These are phyloP conservation scores for Epicoccum nigrum DNA, from an alignment of 2,329 filamentous ascomycete species.

Conservation along the genomic window DNA sequence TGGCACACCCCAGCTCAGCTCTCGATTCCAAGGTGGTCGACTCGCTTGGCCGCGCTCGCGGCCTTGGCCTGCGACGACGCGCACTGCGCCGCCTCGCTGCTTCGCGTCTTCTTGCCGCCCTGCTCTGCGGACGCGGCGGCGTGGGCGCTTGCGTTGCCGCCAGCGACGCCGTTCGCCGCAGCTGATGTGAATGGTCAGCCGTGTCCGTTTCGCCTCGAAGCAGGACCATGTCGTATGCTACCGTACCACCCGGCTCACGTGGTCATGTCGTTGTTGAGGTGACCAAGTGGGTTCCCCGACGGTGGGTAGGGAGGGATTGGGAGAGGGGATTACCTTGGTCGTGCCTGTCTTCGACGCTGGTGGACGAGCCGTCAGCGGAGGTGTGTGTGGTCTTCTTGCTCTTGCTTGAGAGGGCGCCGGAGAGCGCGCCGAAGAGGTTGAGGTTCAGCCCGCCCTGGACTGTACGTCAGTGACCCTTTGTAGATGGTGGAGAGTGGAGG, in stretches of 20 bases:
- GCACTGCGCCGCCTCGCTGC: constrained; percentile 1
- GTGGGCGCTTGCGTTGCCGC: constrained; percentile 30
- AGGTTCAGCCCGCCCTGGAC: constrained; percentile 42
- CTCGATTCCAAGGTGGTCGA: constrained; percentile 37
- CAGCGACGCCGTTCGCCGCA: constrained; percentile 26
- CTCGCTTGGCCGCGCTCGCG: constrained; percentile 13
- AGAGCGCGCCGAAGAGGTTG: constrained; percentile 45
- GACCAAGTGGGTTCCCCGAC: too few species aligned
- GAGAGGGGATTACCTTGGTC: constrained; percentile 28
- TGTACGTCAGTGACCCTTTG: too few species aligned
- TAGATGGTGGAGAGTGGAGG: neutral
- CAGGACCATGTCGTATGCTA: too few species aligned
- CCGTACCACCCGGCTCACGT: too few species aligned
- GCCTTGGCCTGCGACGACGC: constrained; percentile 20
- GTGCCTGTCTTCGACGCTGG: constrained; percentile 29
- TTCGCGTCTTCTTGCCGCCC: constrained; percentile 16
- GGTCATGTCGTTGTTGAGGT: too few species aligned
- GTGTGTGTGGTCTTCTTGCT: constrained; percentile 40
- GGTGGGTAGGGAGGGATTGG: too few species aligned
- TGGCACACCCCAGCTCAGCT: too few species aligned
- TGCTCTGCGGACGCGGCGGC: constrained; percentile 29
- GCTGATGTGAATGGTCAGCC: too few species aligned
- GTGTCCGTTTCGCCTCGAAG: too few species aligned
- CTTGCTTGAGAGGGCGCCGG: constrained; percentile 38
- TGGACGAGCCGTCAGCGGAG: constrained; percentile 33